Evolutionary conservation across 805 yeast genomes (phyloP).

Genomic region (Cephaloascus albidus): DNA sequence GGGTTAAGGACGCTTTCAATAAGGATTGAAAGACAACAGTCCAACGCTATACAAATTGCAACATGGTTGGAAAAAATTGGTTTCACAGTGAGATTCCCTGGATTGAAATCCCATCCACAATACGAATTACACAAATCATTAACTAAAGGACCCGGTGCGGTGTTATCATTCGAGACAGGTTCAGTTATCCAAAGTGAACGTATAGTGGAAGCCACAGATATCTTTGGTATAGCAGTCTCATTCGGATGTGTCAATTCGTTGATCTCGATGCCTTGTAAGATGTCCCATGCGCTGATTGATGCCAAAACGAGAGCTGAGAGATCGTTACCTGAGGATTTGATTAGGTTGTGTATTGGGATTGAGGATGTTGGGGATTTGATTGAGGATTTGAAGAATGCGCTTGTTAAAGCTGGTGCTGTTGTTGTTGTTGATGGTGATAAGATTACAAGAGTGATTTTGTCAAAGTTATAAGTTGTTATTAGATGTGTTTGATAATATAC

Average conservation of each 20-base stretch:
- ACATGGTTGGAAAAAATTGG: slow-evolving; percentile 60
- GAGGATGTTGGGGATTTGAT: slow-evolving; percentile 77
- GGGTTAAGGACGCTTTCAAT: slow-evolving; percentile 86
- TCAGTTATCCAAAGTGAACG: slow-evolving; percentile 52
- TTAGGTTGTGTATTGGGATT: slow-evolving; percentile 86
- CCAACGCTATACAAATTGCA: slow-evolving; percentile 69
- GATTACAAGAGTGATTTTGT: background rate
- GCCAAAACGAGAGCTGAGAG: slow-evolving; percentile 80
- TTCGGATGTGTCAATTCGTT: slow-evolving; percentile 92
- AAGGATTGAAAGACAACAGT: slow-evolving; percentile 82
- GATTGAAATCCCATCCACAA: slow-evolving; percentile 74
- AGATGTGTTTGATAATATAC: too few relatives aligned
- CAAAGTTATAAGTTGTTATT: background rate
- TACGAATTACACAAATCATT: slow-evolving; percentile 67
- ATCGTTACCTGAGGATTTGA: slow-evolving; percentile 85
- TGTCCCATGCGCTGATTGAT: slow-evolving; percentile 97
- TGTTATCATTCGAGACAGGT: slow-evolving; percentile 83
- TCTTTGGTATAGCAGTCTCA: slow-evolving; percentile 85
- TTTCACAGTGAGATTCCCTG: slow-evolving; percentile 79
- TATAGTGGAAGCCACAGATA: slow-evolving; percentile 65
- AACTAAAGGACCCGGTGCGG: slow-evolving; percentile 85
- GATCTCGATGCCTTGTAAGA: slow-evolving; percentile 87
- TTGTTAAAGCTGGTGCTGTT: slow-evolving; percentile 55
- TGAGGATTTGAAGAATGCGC: slow-evolving; percentile 67
- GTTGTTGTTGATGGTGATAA: slow-evolving; percentile 5